These are phyloP conservation scores for Chalara sp. DNA, from an alignment of 2,329 filamentous ascomycete species.

Conservation along the genomic window DNA sequence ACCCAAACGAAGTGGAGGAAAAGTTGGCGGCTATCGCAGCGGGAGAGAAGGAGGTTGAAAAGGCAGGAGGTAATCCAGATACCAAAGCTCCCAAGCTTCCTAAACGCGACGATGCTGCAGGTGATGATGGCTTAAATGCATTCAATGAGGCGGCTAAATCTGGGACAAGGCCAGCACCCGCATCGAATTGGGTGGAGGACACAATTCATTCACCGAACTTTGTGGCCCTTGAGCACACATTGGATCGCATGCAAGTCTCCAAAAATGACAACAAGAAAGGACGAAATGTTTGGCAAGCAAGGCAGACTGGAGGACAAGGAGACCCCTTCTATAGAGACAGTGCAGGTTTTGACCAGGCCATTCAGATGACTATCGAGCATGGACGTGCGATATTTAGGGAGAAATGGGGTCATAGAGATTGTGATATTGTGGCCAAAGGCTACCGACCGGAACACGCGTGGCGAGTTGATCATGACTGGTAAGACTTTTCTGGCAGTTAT, in stretches of 20 bases:
- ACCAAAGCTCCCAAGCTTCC: neutral
- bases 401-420: constrained; percentile 41
- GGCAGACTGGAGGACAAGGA: constrained; percentile 43
- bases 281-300: constrained; percentile 46
- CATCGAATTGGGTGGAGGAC: constrained; percentile 16
- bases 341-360: constrained; percentile 36
- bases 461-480: constrained; percentile 16
- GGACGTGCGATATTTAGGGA: constrained; percentile 33
- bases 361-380: constrained; percentile 38
- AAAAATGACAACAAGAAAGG: constrained; percentile 22
- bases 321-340: constrained; percentile 47
- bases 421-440: constrained; percentile 31
- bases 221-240: constrained; percentile 21
- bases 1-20: neutral
- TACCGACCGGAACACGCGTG: constrained; percentile 37
- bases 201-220: constrained; percentile 21
- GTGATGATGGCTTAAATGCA: neutral
- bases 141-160: neutral
- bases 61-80: neutral
- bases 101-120: neutral
- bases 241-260: constrained; percentile 25
- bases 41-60: neutral
- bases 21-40: neutral
- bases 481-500: neutral
- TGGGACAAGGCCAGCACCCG: neutral